phyloP scores from a whole-genome alignment of 192 early-diverging fungal species.

The Entomortierella chlamydospora region DNA sequence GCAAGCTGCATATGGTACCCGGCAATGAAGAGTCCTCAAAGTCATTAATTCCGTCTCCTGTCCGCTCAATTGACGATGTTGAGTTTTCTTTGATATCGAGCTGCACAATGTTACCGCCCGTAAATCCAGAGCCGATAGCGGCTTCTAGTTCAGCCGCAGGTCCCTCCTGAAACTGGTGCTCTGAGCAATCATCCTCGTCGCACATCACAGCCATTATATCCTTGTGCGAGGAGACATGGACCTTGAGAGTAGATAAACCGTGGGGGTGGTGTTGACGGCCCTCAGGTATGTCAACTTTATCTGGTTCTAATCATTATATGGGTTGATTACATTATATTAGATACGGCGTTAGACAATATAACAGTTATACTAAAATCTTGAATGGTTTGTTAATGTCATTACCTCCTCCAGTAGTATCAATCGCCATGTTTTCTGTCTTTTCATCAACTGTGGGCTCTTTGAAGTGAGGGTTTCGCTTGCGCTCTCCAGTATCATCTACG shows the following conservation, averaged over 20 bases:
- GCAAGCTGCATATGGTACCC: slow-evolving; percentile 1
- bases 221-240: slow-evolving; percentile 33
- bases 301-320: slow-evolving; percentile 2
- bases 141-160: slow-evolving; percentile 38
- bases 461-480: slow-evolving; percentile 4
- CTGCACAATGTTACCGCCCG: slow-evolving; percentile 22
- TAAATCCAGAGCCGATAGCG: slow-evolving; percentile 4
- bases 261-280: slow-evolving; percentile 17
- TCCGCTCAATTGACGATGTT: slow-evolving; percentile 12
- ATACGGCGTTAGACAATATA: too few relatives aligned
- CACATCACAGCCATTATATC: slow-evolving; percentile 42
- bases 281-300: background rate
- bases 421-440: background rate
- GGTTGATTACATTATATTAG: too few relatives aligned
- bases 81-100: slow-evolving; percentile 47
- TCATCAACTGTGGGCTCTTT: background rate
- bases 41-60: slow-evolving; percentile 31
- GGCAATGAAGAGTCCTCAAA: slow-evolving; percentile 14
- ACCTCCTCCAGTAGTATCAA: slow-evolving; percentile 9
- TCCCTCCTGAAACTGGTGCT: slow-evolving; percentile 34
- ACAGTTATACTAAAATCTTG: too few relatives aligned
- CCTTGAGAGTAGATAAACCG: slow-evolving; percentile 33
- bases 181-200: slow-evolving; percentile 41
- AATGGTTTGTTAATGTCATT: too few relatives aligned
- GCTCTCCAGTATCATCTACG: background rate